These are phyloP conservation scores for Penicillium crustosum DNA, from an alignment of 2,329 filamentous ascomycete genomes.

Conservation along the genomic window DNA sequence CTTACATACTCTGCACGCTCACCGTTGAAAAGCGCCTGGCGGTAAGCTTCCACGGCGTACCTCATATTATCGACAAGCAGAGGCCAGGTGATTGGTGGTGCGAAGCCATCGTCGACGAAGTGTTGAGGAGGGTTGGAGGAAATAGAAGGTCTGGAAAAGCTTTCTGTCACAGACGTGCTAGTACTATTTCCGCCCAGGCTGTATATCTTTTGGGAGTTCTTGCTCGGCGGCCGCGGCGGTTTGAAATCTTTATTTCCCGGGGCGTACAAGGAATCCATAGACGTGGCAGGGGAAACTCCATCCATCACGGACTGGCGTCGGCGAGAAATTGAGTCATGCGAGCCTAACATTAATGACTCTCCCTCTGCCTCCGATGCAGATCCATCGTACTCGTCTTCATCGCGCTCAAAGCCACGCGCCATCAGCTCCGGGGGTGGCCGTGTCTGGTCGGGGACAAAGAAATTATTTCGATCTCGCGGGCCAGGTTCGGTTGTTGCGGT, in stretches of 20 bases:
- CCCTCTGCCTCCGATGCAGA: conserved; percentile 87
- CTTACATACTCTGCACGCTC: conserved; percentile 88
- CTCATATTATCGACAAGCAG: conserved; percentile 91
- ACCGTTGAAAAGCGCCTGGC: conserved; percentile 80
- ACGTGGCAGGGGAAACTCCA: conserved; percentile 79
- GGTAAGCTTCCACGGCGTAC: conserved; percentile 81
- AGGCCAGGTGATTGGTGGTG: conserved; percentile 82
- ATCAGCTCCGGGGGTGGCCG: conserved; percentile 88
- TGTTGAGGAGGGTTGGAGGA: conserved; percentile 66
- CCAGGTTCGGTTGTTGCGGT: conserved; percentile 76
- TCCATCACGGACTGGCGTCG: conserved; percentile 67
- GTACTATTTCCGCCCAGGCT: conserved; percentile 51
- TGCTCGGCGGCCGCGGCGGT: conserved; percentile 19
- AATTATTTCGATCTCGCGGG: conserved; percentile 83
- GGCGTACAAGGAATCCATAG: conserved; percentile 84
- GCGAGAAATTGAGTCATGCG: conserved; percentile 65
- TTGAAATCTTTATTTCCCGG: conserved; percentile 61
- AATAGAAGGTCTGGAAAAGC: conserved; percentile 45
- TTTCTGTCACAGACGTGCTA: conserved; percentile 56
- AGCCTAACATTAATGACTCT: conserved; percentile 68
- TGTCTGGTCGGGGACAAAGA: conserved; percentile 84
- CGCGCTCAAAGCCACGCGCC: conserved; percentile 75
- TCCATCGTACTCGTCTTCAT: conserved; percentile 89
- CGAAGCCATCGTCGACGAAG: conserved; percentile 87
- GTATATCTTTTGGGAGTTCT: conserved; percentile 26